Evolutionary conservation across 768 basidiomycete species (phyloP).

Genomic region (Leccinum boreale): DNA sequence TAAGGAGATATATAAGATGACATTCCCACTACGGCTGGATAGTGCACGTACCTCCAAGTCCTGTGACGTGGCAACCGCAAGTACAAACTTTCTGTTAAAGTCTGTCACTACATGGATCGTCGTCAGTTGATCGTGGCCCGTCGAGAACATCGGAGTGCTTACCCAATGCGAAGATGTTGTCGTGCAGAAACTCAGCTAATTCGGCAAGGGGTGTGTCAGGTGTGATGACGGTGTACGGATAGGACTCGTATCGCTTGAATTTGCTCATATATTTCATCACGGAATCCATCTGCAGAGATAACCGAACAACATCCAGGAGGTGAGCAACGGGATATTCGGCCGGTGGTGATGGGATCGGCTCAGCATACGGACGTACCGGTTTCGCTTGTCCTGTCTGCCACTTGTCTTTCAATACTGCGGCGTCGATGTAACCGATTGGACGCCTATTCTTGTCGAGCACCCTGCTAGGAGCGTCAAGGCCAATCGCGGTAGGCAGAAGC

Average conservation of each 20-base stretch:
- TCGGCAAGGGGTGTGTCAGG: slow-evolving; percentile 76
- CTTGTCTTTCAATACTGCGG: slow-evolving; percentile 65
- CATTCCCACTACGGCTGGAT: not conserved
- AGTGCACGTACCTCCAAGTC: slow-evolving; percentile 51
- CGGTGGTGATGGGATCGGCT: not conserved
- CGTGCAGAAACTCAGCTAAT: slow-evolving; percentile 72
- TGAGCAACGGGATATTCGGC: not conserved
- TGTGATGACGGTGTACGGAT: slow-evolving; percentile 78
- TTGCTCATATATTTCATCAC: slow-evolving; percentile 68
- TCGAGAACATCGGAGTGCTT: slow-evolving; percentile 13
- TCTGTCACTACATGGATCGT: slow-evolving; percentile 68
- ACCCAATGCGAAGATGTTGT: slow-evolving; percentile 78
- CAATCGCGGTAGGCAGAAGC: not conserved
- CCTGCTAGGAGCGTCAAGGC: slow-evolving; percentile 36
- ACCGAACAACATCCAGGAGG: not conserved
- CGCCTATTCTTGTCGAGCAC: slow-evolving; percentile 70
- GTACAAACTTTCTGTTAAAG: slow-evolving; percentile 72
- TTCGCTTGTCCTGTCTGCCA: slow-evolving; percentile 75
- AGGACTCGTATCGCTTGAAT: slow-evolving; percentile 61
- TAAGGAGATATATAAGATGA: not conserved
- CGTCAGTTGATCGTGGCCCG: not conserved
- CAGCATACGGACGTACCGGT: slow-evolving; percentile 51
- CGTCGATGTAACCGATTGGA: slow-evolving; percentile 84
- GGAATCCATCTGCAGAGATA: slow-evolving; percentile 55
- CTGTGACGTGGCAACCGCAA: slow-evolving; percentile 73